Evolutionary conservation across 805 yeast species (phyloP).

Genomic region (Starmerella khaoyaiensis): DNA sequence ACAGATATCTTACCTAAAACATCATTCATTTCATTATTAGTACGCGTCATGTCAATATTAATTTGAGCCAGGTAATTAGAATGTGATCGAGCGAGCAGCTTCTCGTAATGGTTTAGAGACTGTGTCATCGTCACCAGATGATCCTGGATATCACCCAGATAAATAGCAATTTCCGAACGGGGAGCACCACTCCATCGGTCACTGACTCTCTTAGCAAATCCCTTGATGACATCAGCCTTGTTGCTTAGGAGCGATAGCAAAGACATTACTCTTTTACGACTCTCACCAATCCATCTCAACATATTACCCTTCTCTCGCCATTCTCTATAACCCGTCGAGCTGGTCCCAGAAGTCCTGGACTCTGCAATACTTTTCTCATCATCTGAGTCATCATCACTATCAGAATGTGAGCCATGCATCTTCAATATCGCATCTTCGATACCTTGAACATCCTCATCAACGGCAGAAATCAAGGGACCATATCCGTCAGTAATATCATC

Average conservation of each 20-base stretch:
- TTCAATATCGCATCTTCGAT: slow-evolving; percentile 83
- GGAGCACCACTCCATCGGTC: slow-evolving; percentile 75
- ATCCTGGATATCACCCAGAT: slow-evolving; percentile 93
- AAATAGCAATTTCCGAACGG: slow-evolving; percentile 79
- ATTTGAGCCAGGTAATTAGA: slow-evolving; percentile 93
- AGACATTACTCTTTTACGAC: slow-evolving; percentile 89
- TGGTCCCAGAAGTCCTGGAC: slow-evolving; percentile 24
- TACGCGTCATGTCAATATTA: slow-evolving; percentile 94
- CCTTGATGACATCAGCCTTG: slow-evolving; percentile 95
- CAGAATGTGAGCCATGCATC: slow-evolving; percentile 61
- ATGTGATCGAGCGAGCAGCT: slow-evolving; percentile 85
- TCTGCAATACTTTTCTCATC: slow-evolving; percentile 22
- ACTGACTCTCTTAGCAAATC: slow-evolving; percentile 80
- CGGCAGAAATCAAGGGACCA: slow-evolving; percentile 90
- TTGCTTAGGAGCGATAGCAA: slow-evolving; percentile 70
- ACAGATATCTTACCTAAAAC: slow-evolving; percentile 87
- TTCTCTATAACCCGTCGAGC: slow-evolving; percentile 38
- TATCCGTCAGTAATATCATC: slow-evolving; percentile 96
- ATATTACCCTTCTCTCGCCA: slow-evolving; percentile 93
- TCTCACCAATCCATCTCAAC: slow-evolving; percentile 88
- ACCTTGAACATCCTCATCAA: slow-evolving; percentile 87
- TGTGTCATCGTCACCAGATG: slow-evolving; percentile 97
- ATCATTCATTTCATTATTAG: slow-evolving; percentile 93
- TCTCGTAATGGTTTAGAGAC: slow-evolving; percentile 85
- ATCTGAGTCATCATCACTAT: slow-evolving; percentile 31